Conservation (phyloP, 2,329 filamentous ascomycete species). For the Sporothrix mexicana region DNA sequence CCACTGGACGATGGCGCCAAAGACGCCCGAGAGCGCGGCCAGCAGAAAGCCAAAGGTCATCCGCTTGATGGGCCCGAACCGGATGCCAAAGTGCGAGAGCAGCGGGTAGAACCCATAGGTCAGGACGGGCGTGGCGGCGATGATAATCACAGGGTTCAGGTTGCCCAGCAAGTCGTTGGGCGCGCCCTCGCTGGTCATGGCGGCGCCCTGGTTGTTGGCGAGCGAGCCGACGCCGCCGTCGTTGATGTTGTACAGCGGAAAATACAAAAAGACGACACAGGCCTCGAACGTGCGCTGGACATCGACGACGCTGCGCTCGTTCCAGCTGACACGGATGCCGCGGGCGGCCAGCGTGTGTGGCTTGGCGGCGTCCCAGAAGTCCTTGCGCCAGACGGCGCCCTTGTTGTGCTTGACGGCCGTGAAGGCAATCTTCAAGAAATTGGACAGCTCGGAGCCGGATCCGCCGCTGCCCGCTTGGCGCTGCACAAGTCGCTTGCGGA, state of each 20-base stretch:
- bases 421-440: slow-evolving; percentile 61
- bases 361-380: slow-evolving; percentile 69
- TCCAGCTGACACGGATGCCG: slow-evolving; percentile 39
- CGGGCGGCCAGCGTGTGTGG: slow-evolving; percentile 67
- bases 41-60: slow-evolving; percentile 63
- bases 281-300: slow-evolving; percentile 52
- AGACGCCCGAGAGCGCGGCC: slow-evolving; percentile 48
- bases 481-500: slow-evolving; percentile 59
- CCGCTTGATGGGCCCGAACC: slow-evolving; percentile 62
- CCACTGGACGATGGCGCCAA: slow-evolving; percentile 62
- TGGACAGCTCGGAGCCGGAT: slow-evolving; percentile 66
- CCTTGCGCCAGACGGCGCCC: slow-evolving; percentile 64
- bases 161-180: slow-evolving; percentile 67
- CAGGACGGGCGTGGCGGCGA: slow-evolving; percentile 61
- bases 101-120: slow-evolving; percentile 61
- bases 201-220: slow-evolving; percentile 48
- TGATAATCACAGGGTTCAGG: slow-evolving; percentile 64
- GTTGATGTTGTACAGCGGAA: slow-evolving; percentile 50
- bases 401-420: slow-evolving; percentile 59
- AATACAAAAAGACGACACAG: slow-evolving; percentile 50
- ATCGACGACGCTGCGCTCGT: background rate
- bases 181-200: slow-evolving; percentile 54
- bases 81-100: slow-evolving; percentile 57
- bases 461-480: slow-evolving; percentile 59
- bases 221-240: slow-evolving; percentile 49